These are phyloP conservation scores for Brettanomyces nanus DNA, from an alignment of 805 yeast species.

Conservation along the genomic window DNA sequence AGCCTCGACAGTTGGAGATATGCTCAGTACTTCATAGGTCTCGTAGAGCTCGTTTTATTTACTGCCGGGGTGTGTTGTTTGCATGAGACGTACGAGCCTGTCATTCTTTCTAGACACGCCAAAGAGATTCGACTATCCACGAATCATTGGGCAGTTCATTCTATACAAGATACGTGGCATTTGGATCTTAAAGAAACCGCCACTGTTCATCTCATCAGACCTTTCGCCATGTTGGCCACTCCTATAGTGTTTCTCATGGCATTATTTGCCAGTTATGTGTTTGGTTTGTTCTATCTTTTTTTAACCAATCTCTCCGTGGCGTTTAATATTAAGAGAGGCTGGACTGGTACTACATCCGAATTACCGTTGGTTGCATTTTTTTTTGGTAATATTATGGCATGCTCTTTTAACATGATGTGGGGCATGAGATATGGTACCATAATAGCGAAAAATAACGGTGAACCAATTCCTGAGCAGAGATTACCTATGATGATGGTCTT, in stretches of 20 bases:
- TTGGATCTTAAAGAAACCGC: conserved; percentile 17
- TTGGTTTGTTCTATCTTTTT: conserved; percentile 38
- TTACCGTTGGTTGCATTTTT: conserved; percentile 30
- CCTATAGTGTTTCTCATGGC: conserved; percentile 37
- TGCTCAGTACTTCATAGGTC: conserved; percentile 44
- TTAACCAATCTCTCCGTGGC: conserved; percentile 37
- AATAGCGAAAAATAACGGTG: conserved; percentile 27
- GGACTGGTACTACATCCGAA: conserved; percentile 26
- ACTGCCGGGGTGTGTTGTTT: conserved; percentile 24
- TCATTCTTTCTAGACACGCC: conserved; percentile 22
- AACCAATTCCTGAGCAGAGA: conserved; percentile 53
- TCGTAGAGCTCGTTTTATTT: conserved; percentile 28
- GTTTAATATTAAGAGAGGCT: conserved; percentile 21
- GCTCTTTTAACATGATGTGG: conserved; percentile 25
- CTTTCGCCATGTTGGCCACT: conserved; percentile 30
- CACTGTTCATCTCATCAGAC: conserved; percentile 28
- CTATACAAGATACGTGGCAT: conserved; percentile 20
- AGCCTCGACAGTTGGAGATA: conserved; percentile 46
- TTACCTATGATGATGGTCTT: conserved; percentile 45
- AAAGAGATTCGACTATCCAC: conserved; percentile 19
- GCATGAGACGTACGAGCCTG: conserved; percentile 34
- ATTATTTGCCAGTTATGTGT: conserved; percentile 40
- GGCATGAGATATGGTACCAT: conserved; percentile 10
- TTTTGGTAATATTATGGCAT: conserved; percentile 30
- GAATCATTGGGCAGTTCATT: conserved; percentile 25